Percentiles rank a stretch among this genome's conserved stretches.
Conservation (phyloP, 306 rosid species). For the Cucumis hystrix region DNA sequence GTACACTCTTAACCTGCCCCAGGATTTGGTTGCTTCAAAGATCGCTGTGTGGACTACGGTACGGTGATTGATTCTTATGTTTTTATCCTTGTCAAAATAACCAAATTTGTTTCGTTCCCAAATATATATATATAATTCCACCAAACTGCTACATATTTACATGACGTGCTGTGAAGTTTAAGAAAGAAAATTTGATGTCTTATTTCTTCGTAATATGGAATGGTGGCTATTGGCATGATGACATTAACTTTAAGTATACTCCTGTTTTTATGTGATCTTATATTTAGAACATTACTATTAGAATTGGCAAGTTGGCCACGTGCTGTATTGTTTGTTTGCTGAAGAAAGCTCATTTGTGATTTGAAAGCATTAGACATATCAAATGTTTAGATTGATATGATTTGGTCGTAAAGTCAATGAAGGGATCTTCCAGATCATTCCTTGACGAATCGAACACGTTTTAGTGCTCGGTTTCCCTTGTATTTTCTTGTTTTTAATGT, state of each 20-base stretch:
- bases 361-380: background rate
- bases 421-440: background rate
- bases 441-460: background rate
- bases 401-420: background rate
- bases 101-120: background rate
- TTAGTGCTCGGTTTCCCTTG: background rate
- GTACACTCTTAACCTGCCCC: slow-evolving; percentile 93
- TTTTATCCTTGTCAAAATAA: background rate
- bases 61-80: slow-evolving; percentile 4
- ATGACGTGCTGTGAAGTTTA: background rate
- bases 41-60: slow-evolving; percentile 99
- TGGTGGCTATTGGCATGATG: background rate
- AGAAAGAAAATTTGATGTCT: background rate
- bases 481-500: background rate
- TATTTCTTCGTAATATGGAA: background rate
- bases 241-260: background rate
- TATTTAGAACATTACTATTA: background rate
- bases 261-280: background rate
- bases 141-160: background rate
- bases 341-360: background rate
- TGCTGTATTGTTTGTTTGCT: background rate
- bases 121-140: background rate
- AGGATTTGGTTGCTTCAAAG: slow-evolving; percentile 68
- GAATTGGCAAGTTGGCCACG: background rate
- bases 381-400: background rate